Conservation (phyloP, 2,329 filamentous ascomycete genomes). For the Trichoderma breve region DNA sequence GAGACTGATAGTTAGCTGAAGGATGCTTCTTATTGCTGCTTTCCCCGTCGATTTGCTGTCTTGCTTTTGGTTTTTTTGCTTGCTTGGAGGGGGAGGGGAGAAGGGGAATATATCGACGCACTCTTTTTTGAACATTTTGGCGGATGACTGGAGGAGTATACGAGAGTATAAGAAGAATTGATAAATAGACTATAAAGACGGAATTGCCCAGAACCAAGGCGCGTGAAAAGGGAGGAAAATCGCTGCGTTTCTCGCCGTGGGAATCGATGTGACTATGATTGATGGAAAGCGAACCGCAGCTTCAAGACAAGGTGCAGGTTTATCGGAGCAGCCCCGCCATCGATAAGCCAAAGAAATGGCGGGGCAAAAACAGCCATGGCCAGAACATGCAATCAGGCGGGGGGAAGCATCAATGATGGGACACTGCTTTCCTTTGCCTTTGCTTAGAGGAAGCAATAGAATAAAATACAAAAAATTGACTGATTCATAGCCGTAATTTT, state of each 20-base stretch:
- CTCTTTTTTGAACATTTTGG: conserved; percentile 92
- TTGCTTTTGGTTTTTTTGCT: neutral
- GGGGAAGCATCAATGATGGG: neutral
- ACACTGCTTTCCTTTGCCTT: neutral
- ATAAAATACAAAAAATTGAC: neutral
- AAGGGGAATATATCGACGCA: conserved; percentile 41
- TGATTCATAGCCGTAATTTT: neutral
- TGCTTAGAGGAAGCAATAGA: neutral
- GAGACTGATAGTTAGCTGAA: neutral
- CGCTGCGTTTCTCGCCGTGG: neutral
- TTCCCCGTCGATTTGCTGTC: neutral
- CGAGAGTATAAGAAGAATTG: neutral
- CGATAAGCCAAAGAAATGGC: conserved; percentile 24
- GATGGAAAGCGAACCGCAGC: neutral
- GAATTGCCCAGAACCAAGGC: neutral
- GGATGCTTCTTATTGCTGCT: neutral
- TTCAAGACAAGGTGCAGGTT: neutral
- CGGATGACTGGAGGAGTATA: conserved; percentile 14
- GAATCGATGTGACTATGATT: neutral
- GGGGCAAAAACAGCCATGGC: conserved; percentile 25
- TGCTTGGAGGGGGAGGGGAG: neutral
- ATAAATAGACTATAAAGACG: no score
- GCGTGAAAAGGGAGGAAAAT: neutral
- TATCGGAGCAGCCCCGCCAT: conserved; percentile 18
- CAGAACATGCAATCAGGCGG: conserved; percentile 22